Conservation (phyloP, 176 grass and related monocot species). For the Oropetium thomaeum region DNA sequence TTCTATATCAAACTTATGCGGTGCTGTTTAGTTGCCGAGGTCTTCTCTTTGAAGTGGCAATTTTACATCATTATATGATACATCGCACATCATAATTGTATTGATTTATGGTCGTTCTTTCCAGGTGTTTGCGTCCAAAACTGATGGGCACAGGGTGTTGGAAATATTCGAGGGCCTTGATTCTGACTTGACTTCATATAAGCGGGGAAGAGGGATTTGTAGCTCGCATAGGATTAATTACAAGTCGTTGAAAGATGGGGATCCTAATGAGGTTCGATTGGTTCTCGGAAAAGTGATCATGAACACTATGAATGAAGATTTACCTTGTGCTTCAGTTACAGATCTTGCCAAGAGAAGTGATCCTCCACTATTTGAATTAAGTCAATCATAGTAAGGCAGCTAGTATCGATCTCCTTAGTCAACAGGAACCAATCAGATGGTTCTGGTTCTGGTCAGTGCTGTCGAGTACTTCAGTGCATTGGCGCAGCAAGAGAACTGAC, state of each 20-base stretch:
- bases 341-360: conserved; percentile 5
- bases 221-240: conserved; percentile 48
- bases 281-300: conserved; percentile 77
- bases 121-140: conserved; percentile 56
- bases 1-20: neutral
- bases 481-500: too few relatives aligned
- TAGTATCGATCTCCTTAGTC: neutral
- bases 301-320: conserved; percentile 45
- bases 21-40: neutral
- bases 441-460: neutral
- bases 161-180: conserved; percentile 50
- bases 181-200: conserved; percentile 37
- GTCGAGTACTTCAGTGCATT: neutral
- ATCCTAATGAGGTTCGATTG: conserved; percentile 57
- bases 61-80: neutral
- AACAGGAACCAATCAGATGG: neutral
- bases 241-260: conserved; percentile 50
- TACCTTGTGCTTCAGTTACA: neutral
- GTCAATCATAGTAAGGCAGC: neutral
- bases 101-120: conserved; percentile 6
- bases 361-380: neutral
- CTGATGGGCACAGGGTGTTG: conserved; percentile 29
- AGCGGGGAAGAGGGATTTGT: conserved; percentile 33
- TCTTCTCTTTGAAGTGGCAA: neutral
- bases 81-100: neutral